Evolutionary conservation across 1,284 basidiomycete species (phyloP), one percentile per base, ranked within the genome.

Genomic region (Entoloma clypeatum): DNA sequence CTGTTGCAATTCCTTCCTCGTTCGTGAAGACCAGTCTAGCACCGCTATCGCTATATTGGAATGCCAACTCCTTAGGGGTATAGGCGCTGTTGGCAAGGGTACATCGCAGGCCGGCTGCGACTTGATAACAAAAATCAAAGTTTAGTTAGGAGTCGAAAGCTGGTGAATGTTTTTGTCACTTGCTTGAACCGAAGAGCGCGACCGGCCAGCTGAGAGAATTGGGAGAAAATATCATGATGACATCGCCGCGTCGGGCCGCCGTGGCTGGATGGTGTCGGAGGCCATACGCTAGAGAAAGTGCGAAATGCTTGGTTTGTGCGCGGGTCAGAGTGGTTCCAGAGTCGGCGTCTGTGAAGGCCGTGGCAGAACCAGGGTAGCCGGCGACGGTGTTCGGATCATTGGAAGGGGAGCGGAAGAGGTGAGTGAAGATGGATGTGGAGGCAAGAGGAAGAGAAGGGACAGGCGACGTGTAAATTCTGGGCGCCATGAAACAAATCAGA

Each of bases 161-260:
- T n/a, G n/a, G n/a, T n/a, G n/a, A n/a, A n/a, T n/a, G n/a, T n/a
- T n/a, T n/a, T n/a, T 29, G 21, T 11, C 9, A 57, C 66, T 29
- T 37, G 67, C 69, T 62, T 34, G 61, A 56, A 10, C 78, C 85
- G 30, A 78, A 74, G 4, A 81, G 55, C 9, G 75, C 69, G 30
- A 82, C 63, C 0, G 83, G 79, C 73, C 79, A 88, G 17, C 69
- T 65, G 24, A 88, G 52, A 11, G 68, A 74, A 58, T 89, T 88
- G 4, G 69, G 76, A 1, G 77, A 76, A 53, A 71, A 81, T 2
- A 83, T 59, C 41, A 82, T 60, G 7, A 77, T 47, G 0, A 69
- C 74, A 32, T 74, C 69, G 1, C 73, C 71, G 7, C 65, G 58
- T 38, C 54, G 60, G 3, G 62, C 51, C 24, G 52, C 56, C 21